A percentile compares a stretch with the other conserved stretches of the same genome.
These are phyloP conservation scores for Xerocomus nothofagi DNA, from an alignment of 1,284 basidiomycete species.

Conservation along the genomic window DNA sequence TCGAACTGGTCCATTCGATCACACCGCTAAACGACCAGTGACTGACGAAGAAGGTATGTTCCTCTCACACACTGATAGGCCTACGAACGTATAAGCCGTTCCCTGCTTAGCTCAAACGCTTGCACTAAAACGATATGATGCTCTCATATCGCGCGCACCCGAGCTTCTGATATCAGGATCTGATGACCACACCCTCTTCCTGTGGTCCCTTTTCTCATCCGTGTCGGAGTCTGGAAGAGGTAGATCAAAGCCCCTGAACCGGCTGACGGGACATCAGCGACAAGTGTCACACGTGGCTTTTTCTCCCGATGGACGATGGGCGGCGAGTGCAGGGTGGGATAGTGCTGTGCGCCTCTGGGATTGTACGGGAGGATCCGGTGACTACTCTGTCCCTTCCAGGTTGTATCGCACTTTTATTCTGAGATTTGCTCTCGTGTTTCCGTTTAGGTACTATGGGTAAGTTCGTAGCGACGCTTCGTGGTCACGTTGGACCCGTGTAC, in stretches of 20 bases:
- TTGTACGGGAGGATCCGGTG: slow-evolving; percentile 31
- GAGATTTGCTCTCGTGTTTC: not conserved
- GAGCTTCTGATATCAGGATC: slow-evolving; percentile 92
- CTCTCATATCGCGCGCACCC: slow-evolving; percentile 64
- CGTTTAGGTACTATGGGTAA: slow-evolving; percentile 78
- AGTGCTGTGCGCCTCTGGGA: slow-evolving; percentile 94
- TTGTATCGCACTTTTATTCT: not conserved
- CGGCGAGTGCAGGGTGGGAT: slow-evolving; percentile 92
- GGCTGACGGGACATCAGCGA: slow-evolving; percentile 93
- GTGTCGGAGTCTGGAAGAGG: slow-evolving; percentile 39
- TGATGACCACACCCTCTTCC: slow-evolving; percentile 92
- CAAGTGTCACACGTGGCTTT: slow-evolving; percentile 96
- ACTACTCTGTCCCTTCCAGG: not conserved
- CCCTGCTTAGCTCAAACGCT: slow-evolving; percentile 63
- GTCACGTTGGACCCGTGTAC: slow-evolving; percentile 95
- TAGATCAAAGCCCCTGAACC: slow-evolving; percentile 82
- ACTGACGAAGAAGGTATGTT: slow-evolving; percentile 76
- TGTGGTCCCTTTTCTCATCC: slow-evolving; percentile 79
- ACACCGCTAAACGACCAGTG: slow-evolving; percentile 72
- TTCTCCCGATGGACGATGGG: slow-evolving; percentile 90
- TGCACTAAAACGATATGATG: slow-evolving; percentile 75
- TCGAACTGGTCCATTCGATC: slow-evolving; percentile 94
- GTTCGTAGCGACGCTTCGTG: slow-evolving; percentile 87
- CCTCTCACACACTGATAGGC: not conserved
- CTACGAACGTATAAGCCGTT: not conserved